These are phyloP conservation scores for Podospora appendiculata DNA, from an alignment of 495 filamentous ascomycete genomes.

Conservation along the genomic window DNA sequence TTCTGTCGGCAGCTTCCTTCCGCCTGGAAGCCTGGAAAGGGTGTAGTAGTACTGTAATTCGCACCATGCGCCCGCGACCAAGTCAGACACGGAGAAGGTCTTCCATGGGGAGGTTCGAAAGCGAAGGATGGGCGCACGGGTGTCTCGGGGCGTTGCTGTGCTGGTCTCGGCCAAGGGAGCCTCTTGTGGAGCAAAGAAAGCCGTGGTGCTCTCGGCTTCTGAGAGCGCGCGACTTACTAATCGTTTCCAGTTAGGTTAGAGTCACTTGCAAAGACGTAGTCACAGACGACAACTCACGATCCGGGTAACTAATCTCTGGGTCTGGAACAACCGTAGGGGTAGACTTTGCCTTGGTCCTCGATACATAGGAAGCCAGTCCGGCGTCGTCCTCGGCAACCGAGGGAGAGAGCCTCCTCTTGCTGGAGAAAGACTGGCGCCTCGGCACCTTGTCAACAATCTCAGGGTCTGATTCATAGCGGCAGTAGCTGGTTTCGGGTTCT, in stretches of 20 bases:
- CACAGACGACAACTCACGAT: conserved; percentile 33
- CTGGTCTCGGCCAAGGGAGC: no score
- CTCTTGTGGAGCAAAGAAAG: no score
- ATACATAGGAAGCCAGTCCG: conserved; percentile 8
- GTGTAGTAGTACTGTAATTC: conserved; percentile 90
- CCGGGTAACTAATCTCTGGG: conserved; percentile 32
- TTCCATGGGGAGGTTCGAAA: conserved; percentile 73
- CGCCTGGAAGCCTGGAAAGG: conserved; percentile 58
- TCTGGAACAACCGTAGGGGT: conserved; percentile 2
- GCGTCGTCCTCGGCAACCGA: not conserved
- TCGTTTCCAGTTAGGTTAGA: conserved; percentile 41
- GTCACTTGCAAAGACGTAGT: not conserved
- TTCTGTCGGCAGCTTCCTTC: conserved; percentile 61
- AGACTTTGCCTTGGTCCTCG: conserved; percentile 9
- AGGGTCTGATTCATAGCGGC: conserved; percentile 4
- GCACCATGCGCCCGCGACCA: conserved; percentile 88
- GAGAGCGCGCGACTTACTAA: conserved; percentile 51
- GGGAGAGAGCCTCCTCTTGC: conserved; percentile 8
- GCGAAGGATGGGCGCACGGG: conserved; percentile 46
- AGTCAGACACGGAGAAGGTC: conserved; percentile 81
- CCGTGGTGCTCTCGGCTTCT: not conserved
- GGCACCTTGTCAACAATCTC: not conserved
- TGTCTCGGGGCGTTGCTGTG: not conserved
- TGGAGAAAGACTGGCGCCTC: not conserved
- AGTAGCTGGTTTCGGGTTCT: not conserved